Conservation (phyloP, 2,329 filamentous ascomycete species). For the Stachybotrys elegans region DNA sequence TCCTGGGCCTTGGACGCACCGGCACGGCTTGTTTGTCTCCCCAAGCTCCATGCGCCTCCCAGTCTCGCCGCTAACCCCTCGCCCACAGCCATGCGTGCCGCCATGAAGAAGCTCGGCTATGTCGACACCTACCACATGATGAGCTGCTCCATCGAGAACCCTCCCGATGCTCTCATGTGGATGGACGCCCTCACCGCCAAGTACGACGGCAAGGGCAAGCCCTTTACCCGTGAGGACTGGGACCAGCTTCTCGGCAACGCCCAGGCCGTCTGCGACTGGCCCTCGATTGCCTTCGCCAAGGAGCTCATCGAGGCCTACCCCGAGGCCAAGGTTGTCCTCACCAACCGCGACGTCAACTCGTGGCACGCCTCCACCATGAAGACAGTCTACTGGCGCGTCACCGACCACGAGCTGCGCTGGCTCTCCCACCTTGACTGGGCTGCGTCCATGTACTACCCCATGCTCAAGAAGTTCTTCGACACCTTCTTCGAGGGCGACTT, state of each 20-base stretch:
- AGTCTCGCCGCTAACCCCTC: slow-evolving; percentile 2
- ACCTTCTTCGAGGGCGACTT: slow-evolving; percentile 66
- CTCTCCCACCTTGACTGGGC: slow-evolving; percentile 50
- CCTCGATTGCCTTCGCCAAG: slow-evolving; percentile 61
- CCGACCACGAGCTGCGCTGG: slow-evolving; percentile 49
- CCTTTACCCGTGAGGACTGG: slow-evolving; percentile 63
- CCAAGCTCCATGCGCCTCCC: background rate
- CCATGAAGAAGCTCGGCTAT: slow-evolving; percentile 62
- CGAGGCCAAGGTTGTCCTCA: slow-evolving; percentile 66
- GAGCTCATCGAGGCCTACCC: slow-evolving; percentile 69
- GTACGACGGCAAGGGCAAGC: slow-evolving; percentile 26
- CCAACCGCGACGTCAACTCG: slow-evolving; percentile 59
- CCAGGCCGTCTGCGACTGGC: slow-evolving; percentile 66
- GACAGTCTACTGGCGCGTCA: slow-evolving; percentile 63
- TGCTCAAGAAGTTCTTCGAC: slow-evolving; percentile 65
- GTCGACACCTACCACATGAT: slow-evolving; percentile 71
- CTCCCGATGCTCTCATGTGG: slow-evolving; percentile 60
- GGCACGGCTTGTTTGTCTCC: slow-evolving; percentile 61
- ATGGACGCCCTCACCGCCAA: slow-evolving; percentile 59
- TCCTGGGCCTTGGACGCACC: slow-evolving; percentile 64
- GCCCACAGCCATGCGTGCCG: slow-evolving; percentile 52
- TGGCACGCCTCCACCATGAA: slow-evolving; percentile 60
- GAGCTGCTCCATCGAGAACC: slow-evolving; percentile 60
- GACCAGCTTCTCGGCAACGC: slow-evolving; percentile 63
- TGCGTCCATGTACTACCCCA: slow-evolving; percentile 63